Evolutionary conservation across 1,139 yeast species (phyloP), one percentile per base, ranked within the genome.

Genomic region (Debaryomycetaceae sp.): DNA sequence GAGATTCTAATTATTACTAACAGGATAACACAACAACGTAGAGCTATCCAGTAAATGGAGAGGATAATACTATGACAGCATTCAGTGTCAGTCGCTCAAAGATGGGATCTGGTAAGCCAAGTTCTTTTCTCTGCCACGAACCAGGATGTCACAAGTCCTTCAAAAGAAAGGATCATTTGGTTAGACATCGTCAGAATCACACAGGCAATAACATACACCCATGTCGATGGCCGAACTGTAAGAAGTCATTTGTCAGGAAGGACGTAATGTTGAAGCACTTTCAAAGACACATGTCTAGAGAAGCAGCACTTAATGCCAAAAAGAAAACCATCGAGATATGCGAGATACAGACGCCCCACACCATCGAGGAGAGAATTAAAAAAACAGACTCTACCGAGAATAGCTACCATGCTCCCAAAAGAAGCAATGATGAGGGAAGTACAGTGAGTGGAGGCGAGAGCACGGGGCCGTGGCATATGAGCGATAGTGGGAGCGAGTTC

Each of bases 121-220:
- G 8, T 27, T 4, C 11, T 27, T 54, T 46, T 36, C 27, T 24
- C 11, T 57, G 62, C 43, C 51, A 50, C 7, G 37, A 40, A 37
- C 50, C 50, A 4, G 54, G 59, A 23, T 70, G 75, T 48, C 52
- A 55, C 41, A 66, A 67, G 47, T 59, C 58, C 31, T 70, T 70
- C 48, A 59, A 68, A 22, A 54, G 76, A 7, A 58, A 68, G 2
- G 76, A 70, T 53, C 74, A 70, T 49, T 51, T 70, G 20, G 56
- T 67, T 5, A 53, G 76, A 13, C 76, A 70, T 49, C 60, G 66
- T 46, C 58, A 66, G 43, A 68, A 69, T 49, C 76, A 70, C 49
- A 65, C 4, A 65, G 42, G 72, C 75, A 11, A 46, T 57, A 49
- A 35, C 59, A 60, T 52, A 63, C 55, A 40, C 62, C 47, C 42